Conservation (phyloP, 768 basidiomycete species). For the Tulasnella sp. region DNA sequence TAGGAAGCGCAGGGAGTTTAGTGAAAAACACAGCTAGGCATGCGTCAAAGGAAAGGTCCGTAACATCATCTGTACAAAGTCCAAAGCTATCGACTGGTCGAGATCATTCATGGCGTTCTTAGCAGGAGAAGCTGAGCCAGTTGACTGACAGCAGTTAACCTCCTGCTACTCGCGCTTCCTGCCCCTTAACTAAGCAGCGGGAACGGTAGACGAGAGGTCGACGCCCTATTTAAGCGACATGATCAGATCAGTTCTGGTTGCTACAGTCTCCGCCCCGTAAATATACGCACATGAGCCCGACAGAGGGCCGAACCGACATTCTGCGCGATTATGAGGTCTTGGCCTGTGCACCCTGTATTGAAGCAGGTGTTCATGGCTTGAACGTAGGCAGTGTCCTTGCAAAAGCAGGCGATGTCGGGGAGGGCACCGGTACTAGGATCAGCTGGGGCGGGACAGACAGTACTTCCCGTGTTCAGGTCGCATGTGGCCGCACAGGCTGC, state of each 20-base stretch:
- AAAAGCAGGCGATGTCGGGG: slow-evolving; percentile 54
- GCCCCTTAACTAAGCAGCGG: background rate
- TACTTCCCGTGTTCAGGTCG: slow-evolving; percentile 40
- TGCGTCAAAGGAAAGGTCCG: too few species aligned
- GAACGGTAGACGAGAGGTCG: background rate
- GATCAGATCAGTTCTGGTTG: background rate
- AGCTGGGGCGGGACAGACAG: slow-evolving; percentile 45
- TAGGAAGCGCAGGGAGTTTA: slow-evolving; percentile 41
- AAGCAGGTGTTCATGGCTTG: background rate
- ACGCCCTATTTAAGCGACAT: background rate
- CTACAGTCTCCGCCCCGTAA: background rate
- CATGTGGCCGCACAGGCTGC: slow-evolving; percentile 21
- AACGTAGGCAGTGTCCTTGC: slow-evolving; percentile 46
- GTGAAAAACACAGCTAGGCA: too few species aligned
- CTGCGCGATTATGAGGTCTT: background rate
- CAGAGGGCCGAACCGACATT: background rate
- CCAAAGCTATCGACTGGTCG: background rate
- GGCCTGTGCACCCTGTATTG: background rate
- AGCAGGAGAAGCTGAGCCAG: background rate
- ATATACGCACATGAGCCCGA: slow-evolving; percentile 15
- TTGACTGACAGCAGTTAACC: background rate
- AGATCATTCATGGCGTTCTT: background rate
- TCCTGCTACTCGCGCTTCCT: background rate
- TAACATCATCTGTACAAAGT: too few species aligned
- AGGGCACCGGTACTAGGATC: slow-evolving; percentile 44